Percentiles rank a stretch among this genome's conserved stretches.
phyloP scores from a whole-genome alignment of 2,329 filamentous ascomycete species.

The Zymoseptoria pseudotritici region DNA sequence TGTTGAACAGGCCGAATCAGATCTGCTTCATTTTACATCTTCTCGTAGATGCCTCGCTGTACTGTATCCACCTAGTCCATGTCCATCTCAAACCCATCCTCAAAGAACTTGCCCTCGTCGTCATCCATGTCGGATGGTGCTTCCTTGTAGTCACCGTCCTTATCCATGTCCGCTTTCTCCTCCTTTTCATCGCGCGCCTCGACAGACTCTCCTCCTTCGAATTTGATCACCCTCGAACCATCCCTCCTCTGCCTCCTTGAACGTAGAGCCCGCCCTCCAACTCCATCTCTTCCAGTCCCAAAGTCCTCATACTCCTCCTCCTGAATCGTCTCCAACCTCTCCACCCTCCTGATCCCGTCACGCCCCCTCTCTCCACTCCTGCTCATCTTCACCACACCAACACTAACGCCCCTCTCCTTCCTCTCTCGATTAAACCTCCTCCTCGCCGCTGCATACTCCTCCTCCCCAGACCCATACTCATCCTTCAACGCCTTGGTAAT shows the following conservation, averaged over 20 bases:
- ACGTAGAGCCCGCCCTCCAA: background rate
- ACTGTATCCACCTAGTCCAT: background rate
- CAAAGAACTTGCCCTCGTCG: background rate
- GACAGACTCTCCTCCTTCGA: no score
- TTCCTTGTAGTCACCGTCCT: background rate
- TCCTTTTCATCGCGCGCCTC: background rate
- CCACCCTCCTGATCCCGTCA: background rate
- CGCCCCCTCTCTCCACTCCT: background rate
- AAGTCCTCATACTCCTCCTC: background rate
- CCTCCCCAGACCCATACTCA: background rate
- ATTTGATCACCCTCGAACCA: no score
- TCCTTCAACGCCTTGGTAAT: background rate
- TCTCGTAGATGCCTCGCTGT: no score
- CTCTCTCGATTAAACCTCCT: background rate
- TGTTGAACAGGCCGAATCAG: background rate
- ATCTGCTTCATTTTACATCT: no score
- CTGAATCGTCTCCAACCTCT: background rate
- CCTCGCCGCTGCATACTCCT: background rate
- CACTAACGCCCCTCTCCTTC: background rate
- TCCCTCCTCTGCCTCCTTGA: background rate
- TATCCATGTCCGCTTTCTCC: background rate
- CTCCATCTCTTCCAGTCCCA: background rate
- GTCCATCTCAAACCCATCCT: background rate
- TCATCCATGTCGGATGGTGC: background rate
- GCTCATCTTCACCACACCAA: background rate